phyloP scores from a whole-genome alignment of 805 yeast species.

The Monosporozyma aerobia region DNA sequence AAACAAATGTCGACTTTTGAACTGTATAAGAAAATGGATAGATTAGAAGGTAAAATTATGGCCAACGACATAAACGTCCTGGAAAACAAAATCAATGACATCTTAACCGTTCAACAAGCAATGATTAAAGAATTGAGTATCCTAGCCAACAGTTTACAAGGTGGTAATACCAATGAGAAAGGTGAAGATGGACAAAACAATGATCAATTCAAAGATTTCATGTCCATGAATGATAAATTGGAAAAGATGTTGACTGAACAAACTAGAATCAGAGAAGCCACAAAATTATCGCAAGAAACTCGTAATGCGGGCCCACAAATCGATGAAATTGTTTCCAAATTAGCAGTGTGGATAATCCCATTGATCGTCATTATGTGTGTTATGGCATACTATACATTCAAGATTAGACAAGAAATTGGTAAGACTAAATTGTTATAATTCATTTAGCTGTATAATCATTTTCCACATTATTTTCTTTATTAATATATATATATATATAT shows the following conservation, averaged over 20 bases:
- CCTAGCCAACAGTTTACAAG: conserved; percentile 7
- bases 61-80: conserved; percentile 28
- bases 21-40: conserved; percentile 25
- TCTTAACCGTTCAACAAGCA: conserved; percentile 17
- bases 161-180: background rate
- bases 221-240: conserved; percentile 25
- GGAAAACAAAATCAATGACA: conserved; percentile 17
- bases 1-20: conserved; percentile 20
- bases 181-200: conserved; percentile 3
- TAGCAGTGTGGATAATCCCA: conserved; percentile 29
- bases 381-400: conserved; percentile 31
- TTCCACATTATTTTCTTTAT: background rate
- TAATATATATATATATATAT: no score
- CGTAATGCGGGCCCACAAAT: conserved; percentile 19
- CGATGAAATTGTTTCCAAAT: conserved; percentile 27
- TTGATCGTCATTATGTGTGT: conserved; percentile 24
- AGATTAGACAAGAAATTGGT: conserved; percentile 30
- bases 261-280: conserved; percentile 21
- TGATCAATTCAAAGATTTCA: conserved; percentile 22
- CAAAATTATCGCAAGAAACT: conserved; percentile 6
- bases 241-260: conserved; percentile 26
- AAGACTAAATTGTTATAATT: conserved; percentile 27
- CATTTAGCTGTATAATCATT: background rate
- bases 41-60: conserved; percentile 29
- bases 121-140: conserved; percentile 17